A percentile compares a stretch with the other conserved stretches of the same genome.
Evolutionary conservation across 2,329 filamentous ascomycete species (phyloP).

Genomic region (Fusarium palustre): DNA sequence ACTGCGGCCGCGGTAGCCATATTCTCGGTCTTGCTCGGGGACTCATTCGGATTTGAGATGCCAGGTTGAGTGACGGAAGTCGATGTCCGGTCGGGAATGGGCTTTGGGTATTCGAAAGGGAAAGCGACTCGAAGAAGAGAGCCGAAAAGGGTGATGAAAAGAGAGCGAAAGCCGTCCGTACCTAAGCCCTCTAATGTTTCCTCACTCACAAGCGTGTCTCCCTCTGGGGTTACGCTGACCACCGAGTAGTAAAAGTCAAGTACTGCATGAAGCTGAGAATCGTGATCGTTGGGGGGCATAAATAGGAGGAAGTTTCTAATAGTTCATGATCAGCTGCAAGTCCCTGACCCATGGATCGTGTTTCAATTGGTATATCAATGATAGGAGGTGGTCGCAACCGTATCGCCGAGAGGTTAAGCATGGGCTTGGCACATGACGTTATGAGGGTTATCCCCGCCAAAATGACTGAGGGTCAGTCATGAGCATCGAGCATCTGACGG

Average conservation of each 20-base stretch:
- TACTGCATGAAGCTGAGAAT: slow-evolving; percentile 81
- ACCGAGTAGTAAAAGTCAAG: slow-evolving; percentile 92
- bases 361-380: slow-evolving; percentile 2
- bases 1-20: slow-evolving; percentile 40
- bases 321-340: slow-evolving; percentile 41
- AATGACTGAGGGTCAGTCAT: slow-evolving; percentile 47
- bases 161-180: slow-evolving; percentile 71
- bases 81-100: slow-evolving; percentile 43
- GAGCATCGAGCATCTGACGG: slow-evolving; percentile 38
- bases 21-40: slow-evolving; percentile 19
- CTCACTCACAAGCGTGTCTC: slow-evolving; percentile 92
- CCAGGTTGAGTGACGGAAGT: slow-evolving; percentile 23
- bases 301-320: slow-evolving; percentile 91
- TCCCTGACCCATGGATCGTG: slow-evolving; percentile 12
- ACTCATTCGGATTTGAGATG: slow-evolving; percentile 29
- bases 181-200: slow-evolving; percentile 93
- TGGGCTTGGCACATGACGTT: slow-evolving; percentile 48
- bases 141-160: slow-evolving; percentile 80
- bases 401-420: slow-evolving; percentile 20
- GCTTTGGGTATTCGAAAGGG: slow-evolving; percentile 54
- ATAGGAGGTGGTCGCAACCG: slow-evolving; percentile 16
- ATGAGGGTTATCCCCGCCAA: slow-evolving; percentile 41
- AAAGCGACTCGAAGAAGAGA: slow-evolving; percentile 76
- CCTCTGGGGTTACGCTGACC: slow-evolving; percentile 90
- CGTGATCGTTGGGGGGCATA: slow-evolving; percentile 73